Conservation (phyloP, 1,139 yeast species). For the Geotrichum macrosporum region DNA sequence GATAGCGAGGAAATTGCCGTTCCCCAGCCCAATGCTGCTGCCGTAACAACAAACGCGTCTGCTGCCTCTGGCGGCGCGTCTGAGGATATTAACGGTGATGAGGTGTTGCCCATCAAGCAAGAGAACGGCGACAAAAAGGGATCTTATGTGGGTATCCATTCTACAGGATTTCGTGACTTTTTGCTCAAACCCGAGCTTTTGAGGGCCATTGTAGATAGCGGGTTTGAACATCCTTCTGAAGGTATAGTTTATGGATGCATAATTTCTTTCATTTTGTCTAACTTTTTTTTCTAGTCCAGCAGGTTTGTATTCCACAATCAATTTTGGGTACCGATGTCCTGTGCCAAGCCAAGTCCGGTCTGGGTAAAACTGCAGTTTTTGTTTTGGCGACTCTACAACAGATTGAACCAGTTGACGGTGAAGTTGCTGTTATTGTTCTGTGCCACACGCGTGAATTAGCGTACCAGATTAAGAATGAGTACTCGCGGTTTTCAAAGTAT, state of each 20-base stretch:
- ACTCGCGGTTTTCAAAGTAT: conserved; percentile 94
- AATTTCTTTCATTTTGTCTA: neutral
- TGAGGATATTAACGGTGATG: conserved; percentile 22
- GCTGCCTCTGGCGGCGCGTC: conserved; percentile 31
- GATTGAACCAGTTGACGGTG: conserved; percentile 96
- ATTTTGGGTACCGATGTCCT: conserved; percentile 95
- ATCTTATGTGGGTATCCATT: conserved; percentile 95
- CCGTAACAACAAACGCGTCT: conserved; percentile 34
- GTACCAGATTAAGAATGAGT: conserved; percentile 95
- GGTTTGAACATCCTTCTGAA: conserved; percentile 99
- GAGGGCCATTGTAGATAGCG: conserved; percentile 98
- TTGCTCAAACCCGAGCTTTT: conserved; percentile 91
- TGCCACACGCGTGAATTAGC: conserved; percentile 99
- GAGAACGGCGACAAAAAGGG: conserved; percentile 82
- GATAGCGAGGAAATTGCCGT: conserved; percentile 93
- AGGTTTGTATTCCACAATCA: conserved; percentile 96
- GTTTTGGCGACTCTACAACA: conserved; percentile 95
- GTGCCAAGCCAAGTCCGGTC: conserved; percentile 99
- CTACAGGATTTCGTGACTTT: conserved; percentile 98
- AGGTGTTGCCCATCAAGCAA: conserved; percentile 34
- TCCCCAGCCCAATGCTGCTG: conserved; percentile 53
- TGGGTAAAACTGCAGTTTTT: conserved; percentile 98
- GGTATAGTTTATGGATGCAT: too few relatives aligned
- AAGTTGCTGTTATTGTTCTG: conserved; percentile 85
- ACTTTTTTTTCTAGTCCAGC: conserved; percentile 60